Conservation (phyloP, 2,329 filamentous ascomycete species). For the Dothideomycetidae sp. region DNA sequence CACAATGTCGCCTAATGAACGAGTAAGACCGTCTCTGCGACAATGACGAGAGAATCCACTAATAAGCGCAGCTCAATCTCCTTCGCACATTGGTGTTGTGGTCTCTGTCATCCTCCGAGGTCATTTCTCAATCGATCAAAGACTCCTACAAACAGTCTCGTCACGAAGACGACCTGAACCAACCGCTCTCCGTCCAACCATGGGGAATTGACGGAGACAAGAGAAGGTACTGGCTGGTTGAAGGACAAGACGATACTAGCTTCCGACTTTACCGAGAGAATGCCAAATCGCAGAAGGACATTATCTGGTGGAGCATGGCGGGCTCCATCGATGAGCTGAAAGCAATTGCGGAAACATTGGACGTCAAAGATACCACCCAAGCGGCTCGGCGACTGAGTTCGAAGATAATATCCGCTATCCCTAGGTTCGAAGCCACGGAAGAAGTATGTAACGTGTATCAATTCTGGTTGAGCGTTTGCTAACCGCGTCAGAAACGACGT, state of each 20-base stretch:
- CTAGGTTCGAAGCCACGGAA: constrained; percentile 84
- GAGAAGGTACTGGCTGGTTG: constrained; percentile 83
- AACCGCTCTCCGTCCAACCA: constrained; percentile 75
- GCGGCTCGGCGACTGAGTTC: constrained; percentile 65
- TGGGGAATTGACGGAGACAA: constrained; percentile 87
- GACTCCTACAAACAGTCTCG: constrained; percentile 79
- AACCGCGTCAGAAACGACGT: constrained; percentile 60
- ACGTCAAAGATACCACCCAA: constrained; percentile 61
- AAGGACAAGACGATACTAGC: constrained; percentile 83
- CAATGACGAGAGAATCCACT: no score
- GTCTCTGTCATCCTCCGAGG: constrained; percentile 79
- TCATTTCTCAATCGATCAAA: constrained; percentile 66
- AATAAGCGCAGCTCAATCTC: constrained; percentile 66
- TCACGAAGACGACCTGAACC: constrained; percentile 64
- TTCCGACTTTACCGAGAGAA: constrained; percentile 92
- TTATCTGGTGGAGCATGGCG: constrained; percentile 87
- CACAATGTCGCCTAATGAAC: constrained; percentile 64
- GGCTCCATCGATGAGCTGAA: constrained; percentile 79
- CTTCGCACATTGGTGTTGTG: constrained; percentile 74
- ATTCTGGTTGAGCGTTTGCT: constrained; percentile 7
- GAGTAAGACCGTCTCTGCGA: no score
- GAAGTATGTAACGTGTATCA: constrained; percentile 45
- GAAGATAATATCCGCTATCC: constrained; percentile 65
- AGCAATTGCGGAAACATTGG: constrained; percentile 59
- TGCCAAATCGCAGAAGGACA: constrained; percentile 60